These are phyloP conservation scores for Yamadazyma insecticola DNA, from an alignment of 805 yeast genomes.

Conservation along the genomic window DNA sequence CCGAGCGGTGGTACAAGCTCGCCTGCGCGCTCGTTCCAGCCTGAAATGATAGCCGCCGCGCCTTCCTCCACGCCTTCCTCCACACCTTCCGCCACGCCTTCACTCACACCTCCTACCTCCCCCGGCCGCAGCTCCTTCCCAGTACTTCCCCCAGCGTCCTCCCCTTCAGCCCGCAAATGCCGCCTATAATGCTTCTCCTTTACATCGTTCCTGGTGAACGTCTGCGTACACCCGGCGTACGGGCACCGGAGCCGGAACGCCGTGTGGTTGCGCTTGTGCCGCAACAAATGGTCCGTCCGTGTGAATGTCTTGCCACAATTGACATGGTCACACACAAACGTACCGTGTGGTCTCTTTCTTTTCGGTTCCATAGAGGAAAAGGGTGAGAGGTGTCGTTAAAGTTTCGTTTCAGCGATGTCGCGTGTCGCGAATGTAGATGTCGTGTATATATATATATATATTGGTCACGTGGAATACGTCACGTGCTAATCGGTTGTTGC, in stretches of 20 bases:
- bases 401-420: background rate
- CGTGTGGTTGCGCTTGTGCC: constrained; percentile 56
- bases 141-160: background rate
- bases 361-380: constrained; percentile 5
- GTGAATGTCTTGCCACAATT: constrained; percentile 50
- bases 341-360: constrained; percentile 17
- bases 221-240: constrained; percentile 15
- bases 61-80: background rate
- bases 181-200: constrained; percentile 18
- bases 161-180: constrained; percentile 8
- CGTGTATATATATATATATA: background rate
- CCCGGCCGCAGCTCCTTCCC: too few relatives aligned
- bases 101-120: background rate
- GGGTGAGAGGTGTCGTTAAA: background rate
- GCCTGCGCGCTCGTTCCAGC: background rate
- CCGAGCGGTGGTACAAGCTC: background rate
- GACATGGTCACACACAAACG: constrained; percentile 35
- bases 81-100: background rate
- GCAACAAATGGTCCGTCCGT: constrained; percentile 56
- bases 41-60: background rate
- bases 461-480: background rate
- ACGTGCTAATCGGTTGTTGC: constrained; percentile 32
- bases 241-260: constrained; percentile 8
- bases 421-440: background rate
- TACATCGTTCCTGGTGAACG: constrained; percentile 17